A percentile compares a stretch with the other conserved stretches of the same genome.
Evolutionary conservation across 2,329 filamentous ascomycete genomes (phyloP).

Genomic region (Microdochium trichocladiopsis): DNA sequence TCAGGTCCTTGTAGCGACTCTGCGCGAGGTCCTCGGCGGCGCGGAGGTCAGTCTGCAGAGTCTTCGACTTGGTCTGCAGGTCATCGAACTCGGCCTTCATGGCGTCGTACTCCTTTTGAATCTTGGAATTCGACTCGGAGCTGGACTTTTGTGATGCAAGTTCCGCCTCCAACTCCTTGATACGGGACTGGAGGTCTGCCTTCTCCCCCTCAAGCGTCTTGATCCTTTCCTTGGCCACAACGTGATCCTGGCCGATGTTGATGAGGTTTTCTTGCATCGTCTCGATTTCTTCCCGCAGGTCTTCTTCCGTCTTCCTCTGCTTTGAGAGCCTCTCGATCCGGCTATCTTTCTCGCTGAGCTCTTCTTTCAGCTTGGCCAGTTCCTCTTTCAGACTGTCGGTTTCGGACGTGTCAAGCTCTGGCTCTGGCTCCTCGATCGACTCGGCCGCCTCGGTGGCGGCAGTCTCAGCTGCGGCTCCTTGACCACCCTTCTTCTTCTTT

Average conservation of each 20-base stretch:
- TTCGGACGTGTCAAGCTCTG: slow-evolving; percentile 17
- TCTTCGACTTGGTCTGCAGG: slow-evolving; percentile 61
- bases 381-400: slow-evolving; percentile 37
- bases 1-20: slow-evolving; percentile 79
- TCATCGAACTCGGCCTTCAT: slow-evolving; percentile 54
- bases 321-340: slow-evolving; percentile 66
- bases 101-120: slow-evolving; percentile 53
- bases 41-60: slow-evolving; percentile 74
- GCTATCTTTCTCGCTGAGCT: slow-evolving; percentile 58
- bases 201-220: slow-evolving; percentile 68
- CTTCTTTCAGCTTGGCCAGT: slow-evolving; percentile 40
- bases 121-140: slow-evolving; percentile 39
- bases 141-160: slow-evolving; percentile 33
- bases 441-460: slow-evolving; percentile 25
- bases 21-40: slow-evolving; percentile 84
- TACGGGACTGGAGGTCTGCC: slow-evolving; percentile 52
- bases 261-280: slow-evolving; percentile 73
- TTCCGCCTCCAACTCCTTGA: slow-evolving; percentile 65
- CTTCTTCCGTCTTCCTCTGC: slow-evolving; percentile 69
- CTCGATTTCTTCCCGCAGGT: slow-evolving; percentile 79
- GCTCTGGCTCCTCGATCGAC: slow-evolving; percentile 28
- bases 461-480: slow-evolving; percentile 25
- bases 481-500: slow-evolving; percentile 69
- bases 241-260: slow-evolving; percentile 73
- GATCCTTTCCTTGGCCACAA: slow-evolving; percentile 71